Percentiles rank a stretch among this genome's conserved stretches.
phyloP scores from a whole-genome alignment of 208 protist genomes.

The Vickermania spadyakhi region DNA sequence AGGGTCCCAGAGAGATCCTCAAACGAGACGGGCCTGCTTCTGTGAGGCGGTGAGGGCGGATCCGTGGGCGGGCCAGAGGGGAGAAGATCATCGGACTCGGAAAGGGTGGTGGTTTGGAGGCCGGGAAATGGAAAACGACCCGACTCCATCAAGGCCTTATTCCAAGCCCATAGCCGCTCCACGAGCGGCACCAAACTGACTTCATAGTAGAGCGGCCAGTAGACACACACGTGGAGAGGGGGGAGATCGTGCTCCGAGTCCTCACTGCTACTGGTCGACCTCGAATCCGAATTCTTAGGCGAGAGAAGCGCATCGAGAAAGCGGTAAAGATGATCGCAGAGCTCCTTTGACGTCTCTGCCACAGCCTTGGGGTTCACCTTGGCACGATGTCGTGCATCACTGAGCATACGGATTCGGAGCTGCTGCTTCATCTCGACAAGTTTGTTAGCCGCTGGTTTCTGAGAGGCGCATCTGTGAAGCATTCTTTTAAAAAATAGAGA shows the following conservation, averaged over 20 bases:
- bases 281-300: background rate
- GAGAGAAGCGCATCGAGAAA: conserved; percentile 16
- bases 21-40: too few species aligned
- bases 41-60: too few species aligned
- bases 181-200: conserved; percentile 50
- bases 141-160: background rate
- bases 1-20: background rate
- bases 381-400: conserved; percentile 22
- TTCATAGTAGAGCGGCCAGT: conserved; percentile 73
- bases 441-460: background rate
- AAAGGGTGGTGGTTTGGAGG: too few species aligned
- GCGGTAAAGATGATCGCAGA: conserved; percentile 34
- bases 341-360: conserved; percentile 11
- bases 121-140: too few species aligned
- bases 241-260: background rate
- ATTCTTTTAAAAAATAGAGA: background rate
- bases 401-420: conserved; percentile 30
- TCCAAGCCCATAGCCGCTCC: conserved; percentile 29
- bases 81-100: too few species aligned
- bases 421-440: conserved; percentile 11
- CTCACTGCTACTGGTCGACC: background rate
- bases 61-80: too few species aligned
- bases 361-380: conserved; percentile 22
- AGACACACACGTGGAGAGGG: conserved; percentile 42
- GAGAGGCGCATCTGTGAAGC: background rate